Conservation (phyloP, 805 yeast genomes). For the Saccharomycopsis synnaedendra region DNA sequence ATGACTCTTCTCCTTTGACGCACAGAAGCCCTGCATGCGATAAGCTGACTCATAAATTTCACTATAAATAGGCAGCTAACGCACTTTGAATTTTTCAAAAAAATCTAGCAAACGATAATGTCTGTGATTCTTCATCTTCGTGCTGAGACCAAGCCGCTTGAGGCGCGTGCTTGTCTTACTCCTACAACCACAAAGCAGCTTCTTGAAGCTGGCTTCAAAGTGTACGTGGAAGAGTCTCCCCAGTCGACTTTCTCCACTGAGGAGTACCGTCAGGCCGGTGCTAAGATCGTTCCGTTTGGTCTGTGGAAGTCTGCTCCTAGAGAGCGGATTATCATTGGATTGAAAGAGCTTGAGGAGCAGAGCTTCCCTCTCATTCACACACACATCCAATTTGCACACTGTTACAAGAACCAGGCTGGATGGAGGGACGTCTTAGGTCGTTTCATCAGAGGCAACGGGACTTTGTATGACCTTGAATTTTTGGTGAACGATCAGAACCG, state of each 20-base stretch:
- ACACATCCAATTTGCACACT: constrained; percentile 97
- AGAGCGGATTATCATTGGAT: constrained; percentile 82
- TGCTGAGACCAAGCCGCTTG: constrained; percentile 95
- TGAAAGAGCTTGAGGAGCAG: constrained; percentile 85
- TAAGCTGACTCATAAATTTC: no score
- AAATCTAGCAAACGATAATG: constrained; percentile 20
- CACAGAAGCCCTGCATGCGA: no score
- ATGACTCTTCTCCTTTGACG: no score
- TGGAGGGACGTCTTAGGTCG: constrained; percentile 87
- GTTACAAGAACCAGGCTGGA: constrained; percentile 95
- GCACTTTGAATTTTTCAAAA: constrained; percentile 1
- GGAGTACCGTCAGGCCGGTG: constrained; percentile 77
- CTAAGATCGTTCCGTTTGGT: constrained; percentile 81
- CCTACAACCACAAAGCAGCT: constrained; percentile 82
- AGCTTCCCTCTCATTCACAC: constrained; percentile 89
- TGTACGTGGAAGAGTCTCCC: constrained; percentile 78
- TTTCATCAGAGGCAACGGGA: constrained; percentile 87
- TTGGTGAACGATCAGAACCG: constrained; percentile 90
- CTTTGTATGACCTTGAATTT: constrained; percentile 87
- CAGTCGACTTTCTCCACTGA: constrained; percentile 69
- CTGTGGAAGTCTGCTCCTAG: constrained; percentile 90
- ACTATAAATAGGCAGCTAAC: no score
- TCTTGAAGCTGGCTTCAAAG: constrained; percentile 76
- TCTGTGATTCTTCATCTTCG: constrained; percentile 70
- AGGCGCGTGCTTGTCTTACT: constrained; percentile 94